Conservation (phyloP, 495 filamentous ascomycete species). For the Neurospora hispaniola region DNA sequence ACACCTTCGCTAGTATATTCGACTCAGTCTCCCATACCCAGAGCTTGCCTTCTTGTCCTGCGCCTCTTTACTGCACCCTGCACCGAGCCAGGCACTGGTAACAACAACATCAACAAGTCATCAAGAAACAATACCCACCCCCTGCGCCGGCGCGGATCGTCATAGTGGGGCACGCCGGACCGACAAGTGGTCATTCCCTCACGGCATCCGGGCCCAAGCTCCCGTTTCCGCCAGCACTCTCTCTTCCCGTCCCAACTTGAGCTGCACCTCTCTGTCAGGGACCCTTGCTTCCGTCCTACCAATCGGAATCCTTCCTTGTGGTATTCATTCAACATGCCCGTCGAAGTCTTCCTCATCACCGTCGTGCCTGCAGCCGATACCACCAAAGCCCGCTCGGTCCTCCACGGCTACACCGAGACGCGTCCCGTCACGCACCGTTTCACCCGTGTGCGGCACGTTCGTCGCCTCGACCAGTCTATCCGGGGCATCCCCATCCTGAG, state of each 20-base stretch:
- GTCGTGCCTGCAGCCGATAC: conserved; percentile 24
- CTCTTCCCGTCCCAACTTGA: neutral
- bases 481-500: conserved; percentile 17
- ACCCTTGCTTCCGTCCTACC: neutral
- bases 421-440: conserved; percentile 20
- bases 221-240: neutral
- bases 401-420: conserved; percentile 32
- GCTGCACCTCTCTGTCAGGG: neutral
- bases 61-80: neutral
- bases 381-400: conserved; percentile 24
- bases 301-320: neutral
- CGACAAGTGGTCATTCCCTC: neutral
- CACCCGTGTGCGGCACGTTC: conserved; percentile 26
- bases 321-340: conserved; percentile 13
- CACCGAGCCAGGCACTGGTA: neutral
- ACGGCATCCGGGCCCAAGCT: neutral
- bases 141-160: neutral
- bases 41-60: neutral
- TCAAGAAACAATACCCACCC: neutral
- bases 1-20: neutral
- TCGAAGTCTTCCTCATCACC: conserved; percentile 35
- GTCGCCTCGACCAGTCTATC: conserved; percentile 14
- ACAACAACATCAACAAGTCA: neutral
- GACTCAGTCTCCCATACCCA: neutral
- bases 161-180: neutral